Percentiles rank a stretch among this genome's conserved stretches.
Conservation (phyloP, 129 eudicot genomes). For the Mikania micrantha region DNA sequence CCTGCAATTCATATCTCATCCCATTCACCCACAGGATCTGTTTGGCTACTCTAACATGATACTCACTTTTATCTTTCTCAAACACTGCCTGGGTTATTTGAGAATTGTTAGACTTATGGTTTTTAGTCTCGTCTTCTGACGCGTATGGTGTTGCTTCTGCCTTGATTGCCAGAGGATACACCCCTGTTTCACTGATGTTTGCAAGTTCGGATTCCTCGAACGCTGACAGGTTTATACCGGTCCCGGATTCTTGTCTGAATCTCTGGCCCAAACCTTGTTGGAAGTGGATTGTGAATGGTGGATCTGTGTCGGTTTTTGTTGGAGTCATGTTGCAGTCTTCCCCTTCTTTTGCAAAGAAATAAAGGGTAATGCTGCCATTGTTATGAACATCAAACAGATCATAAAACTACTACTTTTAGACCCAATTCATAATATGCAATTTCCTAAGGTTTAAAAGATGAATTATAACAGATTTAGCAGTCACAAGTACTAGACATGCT, state of each 20-base stretch:
- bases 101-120: slow-evolving; percentile 49
- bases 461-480: neutral
- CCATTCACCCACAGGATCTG: slow-evolving; percentile 85
- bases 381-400: neutral
- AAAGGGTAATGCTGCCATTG: slow-evolving; percentile 60
- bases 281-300: slow-evolving; percentile 60
- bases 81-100: slow-evolving; percentile 85
- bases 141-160: slow-evolving; percentile 66
- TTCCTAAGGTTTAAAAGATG: neutral
- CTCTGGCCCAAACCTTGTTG: slow-evolving; percentile 84
- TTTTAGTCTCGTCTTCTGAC: slow-evolving; percentile 33
- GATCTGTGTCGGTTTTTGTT: slow-evolving; percentile 45
- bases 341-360: slow-evolving; percentile 94
- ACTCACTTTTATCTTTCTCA: slow-evolving; percentile 76
- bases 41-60: slow-evolving; percentile 58
- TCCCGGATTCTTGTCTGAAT: slow-evolving; percentile 73
- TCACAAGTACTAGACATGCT: neutral
- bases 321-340: slow-evolving; percentile 67
- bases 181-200: slow-evolving; percentile 44
- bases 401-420: neutral
- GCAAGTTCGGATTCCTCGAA: slow-evolving; percentile 55
- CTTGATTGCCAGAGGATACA: slow-evolving; percentile 78
- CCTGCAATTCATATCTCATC: slow-evolving; percentile 87
- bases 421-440: neutral
- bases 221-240: slow-evolving; percentile 66